phyloP scores from a whole-genome alignment of 2,329 filamentous ascomycete species.

The Ophiostoma sp. region DNA sequence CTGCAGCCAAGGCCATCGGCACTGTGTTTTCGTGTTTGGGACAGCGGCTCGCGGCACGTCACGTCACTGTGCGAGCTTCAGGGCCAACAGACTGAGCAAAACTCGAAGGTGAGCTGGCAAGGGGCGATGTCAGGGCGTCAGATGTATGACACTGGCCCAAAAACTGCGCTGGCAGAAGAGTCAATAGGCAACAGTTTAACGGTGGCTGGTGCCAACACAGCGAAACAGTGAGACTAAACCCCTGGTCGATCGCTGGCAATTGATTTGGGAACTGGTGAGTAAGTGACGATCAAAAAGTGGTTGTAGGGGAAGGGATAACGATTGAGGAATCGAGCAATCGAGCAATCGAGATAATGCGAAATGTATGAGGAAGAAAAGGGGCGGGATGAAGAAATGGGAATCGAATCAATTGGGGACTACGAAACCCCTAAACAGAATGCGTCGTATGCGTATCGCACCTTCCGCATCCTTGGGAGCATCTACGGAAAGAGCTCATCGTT shows the following conservation, averaged over 20 bases:
- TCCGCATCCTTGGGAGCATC: neutral
- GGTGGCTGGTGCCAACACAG: neutral
- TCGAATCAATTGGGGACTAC: neutral
- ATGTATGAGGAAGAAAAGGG: neutral
- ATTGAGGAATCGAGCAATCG: neutral
- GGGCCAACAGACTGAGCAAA: neutral
- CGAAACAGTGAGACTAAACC: neutral
- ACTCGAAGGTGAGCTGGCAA: neutral
- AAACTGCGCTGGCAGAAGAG: neutral
- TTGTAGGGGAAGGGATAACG: neutral
- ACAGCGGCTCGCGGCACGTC: neutral
- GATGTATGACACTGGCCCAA: neutral
- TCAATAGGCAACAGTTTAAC: neutral
- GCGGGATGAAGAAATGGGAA: neutral
- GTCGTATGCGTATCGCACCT: neutral
- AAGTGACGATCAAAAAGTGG: neutral
- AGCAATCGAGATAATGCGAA: neutral
- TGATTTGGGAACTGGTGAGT: neutral
- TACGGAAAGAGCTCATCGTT: neutral
- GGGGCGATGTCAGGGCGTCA: neutral
- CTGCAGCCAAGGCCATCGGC: neutral
- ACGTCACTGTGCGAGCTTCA: slow-evolving; percentile 14
- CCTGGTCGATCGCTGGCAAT: neutral
- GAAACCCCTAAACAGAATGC: neutral
- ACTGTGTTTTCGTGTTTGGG: neutral